These are phyloP conservation scores for Daldinia bambusicola DNA, from an alignment of 495 filamentous ascomycete species.

Conservation along the genomic window DNA sequence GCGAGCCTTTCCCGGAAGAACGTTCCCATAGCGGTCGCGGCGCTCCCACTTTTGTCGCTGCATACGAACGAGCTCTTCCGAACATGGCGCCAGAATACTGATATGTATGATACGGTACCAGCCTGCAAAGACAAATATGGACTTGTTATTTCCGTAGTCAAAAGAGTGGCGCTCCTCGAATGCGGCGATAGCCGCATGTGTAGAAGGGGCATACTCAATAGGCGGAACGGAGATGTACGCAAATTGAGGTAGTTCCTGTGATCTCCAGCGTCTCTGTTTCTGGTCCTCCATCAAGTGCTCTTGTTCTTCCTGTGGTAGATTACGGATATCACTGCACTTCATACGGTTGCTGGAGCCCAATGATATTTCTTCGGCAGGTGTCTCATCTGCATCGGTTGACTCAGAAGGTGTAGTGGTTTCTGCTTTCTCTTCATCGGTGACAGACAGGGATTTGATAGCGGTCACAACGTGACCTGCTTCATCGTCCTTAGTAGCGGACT, in stretches of 20 bases:
- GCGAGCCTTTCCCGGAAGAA: conserved; percentile 3
- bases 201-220: conserved; percentile 38
- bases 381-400: background rate
- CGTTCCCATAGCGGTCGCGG: conserved; percentile 29
- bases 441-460: background rate
- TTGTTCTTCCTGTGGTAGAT: conserved; percentile 11
- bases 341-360: conserved; percentile 5
- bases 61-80: conserved; percentile 42
- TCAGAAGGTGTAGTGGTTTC: background rate
- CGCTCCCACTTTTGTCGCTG: conserved; percentile 43
- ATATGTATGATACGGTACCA: conserved; percentile 42
- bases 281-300: conserved; percentile 7
- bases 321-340: conserved; percentile 25
- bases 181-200: conserved; percentile 26
- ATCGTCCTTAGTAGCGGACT: background rate
- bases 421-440: background rate
- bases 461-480: background rate
- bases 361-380: conserved; percentile 1
- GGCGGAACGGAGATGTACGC: conserved; percentile 22
- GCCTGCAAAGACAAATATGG: conserved; percentile 37
- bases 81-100: conserved; percentile 39
- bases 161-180: conserved; percentile 34
- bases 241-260: background rate
- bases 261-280: background rate
- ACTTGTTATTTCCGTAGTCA: background rate